These are phyloP conservation scores for Buxus sempervirens DNA, from an alignment of 164 flowering plant species.

Conservation along the genomic window DNA sequence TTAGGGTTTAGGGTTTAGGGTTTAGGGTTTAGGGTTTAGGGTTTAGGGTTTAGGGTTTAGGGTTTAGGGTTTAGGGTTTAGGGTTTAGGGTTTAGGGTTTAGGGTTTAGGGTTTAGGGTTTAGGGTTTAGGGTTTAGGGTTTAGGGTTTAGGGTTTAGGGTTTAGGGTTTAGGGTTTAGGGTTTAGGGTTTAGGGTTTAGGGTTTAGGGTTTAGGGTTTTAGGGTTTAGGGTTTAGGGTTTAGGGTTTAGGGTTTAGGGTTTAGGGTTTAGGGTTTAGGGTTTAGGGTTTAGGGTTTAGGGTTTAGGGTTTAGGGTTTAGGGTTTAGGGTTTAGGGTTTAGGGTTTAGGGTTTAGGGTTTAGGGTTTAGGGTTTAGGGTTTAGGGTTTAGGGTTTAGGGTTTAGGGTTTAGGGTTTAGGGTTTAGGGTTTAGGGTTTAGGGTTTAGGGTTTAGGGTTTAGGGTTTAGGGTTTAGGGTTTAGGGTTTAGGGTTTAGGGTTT, in stretches of 20 bases:
- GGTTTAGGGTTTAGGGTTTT: no score
- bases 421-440: background rate
- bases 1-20: constrained; percentile 4
- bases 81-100: constrained; percentile 11
- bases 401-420: constrained; percentile 1
- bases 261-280: background rate
- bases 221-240: background rate
- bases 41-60: constrained; percentile 13
- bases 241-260: background rate
- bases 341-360: background rate
- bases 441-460: background rate
- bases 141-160: constrained; percentile 4
- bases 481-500: background rate
- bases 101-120: constrained; percentile 7
- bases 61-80: constrained; percentile 17
- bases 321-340: background rate
- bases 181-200: background rate
- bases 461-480: background rate
- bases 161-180: constrained; percentile 5
- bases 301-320: background rate
- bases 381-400: background rate
- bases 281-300: background rate
- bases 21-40: constrained; percentile 5
- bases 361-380: background rate
- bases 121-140: constrained; percentile 2